Conservation (phyloP, 2,329 filamentous ascomycete species). For the Coniochaeta sp. region DNA sequence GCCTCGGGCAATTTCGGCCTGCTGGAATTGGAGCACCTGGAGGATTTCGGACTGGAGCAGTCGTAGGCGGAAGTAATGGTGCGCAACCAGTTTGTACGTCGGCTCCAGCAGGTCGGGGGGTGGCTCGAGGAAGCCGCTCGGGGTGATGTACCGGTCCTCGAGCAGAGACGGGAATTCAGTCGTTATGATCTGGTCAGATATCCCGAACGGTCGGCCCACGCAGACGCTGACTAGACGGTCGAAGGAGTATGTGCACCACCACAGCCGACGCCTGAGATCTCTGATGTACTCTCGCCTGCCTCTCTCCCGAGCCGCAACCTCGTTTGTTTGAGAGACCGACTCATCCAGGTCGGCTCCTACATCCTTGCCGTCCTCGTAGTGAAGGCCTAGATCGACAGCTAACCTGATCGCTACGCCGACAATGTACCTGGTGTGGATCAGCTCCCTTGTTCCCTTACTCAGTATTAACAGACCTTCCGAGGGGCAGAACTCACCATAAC, state of each 20-base stretch:
- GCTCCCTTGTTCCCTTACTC: not conserved
- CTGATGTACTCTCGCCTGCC: conserved; percentile 74
- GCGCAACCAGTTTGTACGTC: conserved; percentile 83
- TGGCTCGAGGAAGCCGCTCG: conserved; percentile 61
- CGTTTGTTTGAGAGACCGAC: conserved; percentile 26
- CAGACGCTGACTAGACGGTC: conserved; percentile 93
- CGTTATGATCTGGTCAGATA: conserved; percentile 93
- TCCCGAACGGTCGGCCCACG: conserved; percentile 86
- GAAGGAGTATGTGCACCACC: conserved; percentile 96
- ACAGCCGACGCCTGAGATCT: conserved; percentile 77
- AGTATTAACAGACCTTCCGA: not conserved
- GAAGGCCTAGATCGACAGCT: conserved; percentile 83
- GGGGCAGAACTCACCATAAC: conserved; percentile 55
- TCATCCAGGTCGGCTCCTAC: conserved; percentile 51
- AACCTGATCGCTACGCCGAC: conserved; percentile 86
- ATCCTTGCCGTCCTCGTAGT: conserved; percentile 80
- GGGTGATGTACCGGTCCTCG: conserved; percentile 83
- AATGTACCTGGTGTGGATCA: conserved; percentile 58
- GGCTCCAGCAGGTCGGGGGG: conserved; percentile 50
- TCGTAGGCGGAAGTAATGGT: conserved; percentile 86
- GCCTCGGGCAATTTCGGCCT: conserved; percentile 70
- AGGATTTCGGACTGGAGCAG: conserved; percentile 90
- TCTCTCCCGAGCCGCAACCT: conserved; percentile 38
- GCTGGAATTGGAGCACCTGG: conserved; percentile 87
- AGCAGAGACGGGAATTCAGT: conserved; percentile 87